Base-by-base conservation (phyloP, 768 basidiomycete species). In the Termitomyces sp. region DNA sequence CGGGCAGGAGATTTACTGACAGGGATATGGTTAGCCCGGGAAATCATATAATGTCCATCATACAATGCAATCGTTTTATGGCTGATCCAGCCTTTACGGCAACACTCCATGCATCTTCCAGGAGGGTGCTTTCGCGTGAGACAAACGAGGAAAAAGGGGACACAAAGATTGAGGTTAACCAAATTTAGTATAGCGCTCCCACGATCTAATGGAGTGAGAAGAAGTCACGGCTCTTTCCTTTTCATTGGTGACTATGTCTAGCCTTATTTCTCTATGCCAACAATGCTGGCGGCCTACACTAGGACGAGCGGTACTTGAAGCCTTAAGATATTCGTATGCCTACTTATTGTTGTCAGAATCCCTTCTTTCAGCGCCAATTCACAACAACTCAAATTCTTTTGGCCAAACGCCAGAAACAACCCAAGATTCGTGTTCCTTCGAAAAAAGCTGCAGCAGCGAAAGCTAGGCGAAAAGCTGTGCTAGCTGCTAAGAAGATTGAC, bases 401-500 rank as follows among this genome's bases (percentile, higher is more conserved):
- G 41, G 81, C 75, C 7, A 81, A 79, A 59, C 77, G 78, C 55
- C 75, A 79, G 55, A 82, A 81, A 68, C 66, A 68, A 50, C 64
- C 73, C 18, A 83, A 81, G 66, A 77, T 82, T 47, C 77, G 81
- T 3, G 69, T 77, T n/a, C 84, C 81, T 16, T 85, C 85, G 15
- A 92, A 91, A 73, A 86, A 86, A 65, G 82, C 86, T 22, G 75
- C 83, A 31, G 87, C 85, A 31, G 83, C 87, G 31, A 83, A 87
- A 66, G 77, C 79, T 18, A 81, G 79, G 60, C 80, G 82, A 70
- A 83, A 79, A 61, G 84, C 83, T 10, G 76, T 78, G 9, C 73
- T 81, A 56, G 77, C 77, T 16, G 74, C 73, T 28, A 83, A 81
- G 68, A 76, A 76, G 55, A 76, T 85, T 13, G 86, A 85, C 58